Evolutionary conservation across 2,329 filamentous ascomycete species (phyloP).

Genomic region (Arthroderma uncinatum): DNA sequence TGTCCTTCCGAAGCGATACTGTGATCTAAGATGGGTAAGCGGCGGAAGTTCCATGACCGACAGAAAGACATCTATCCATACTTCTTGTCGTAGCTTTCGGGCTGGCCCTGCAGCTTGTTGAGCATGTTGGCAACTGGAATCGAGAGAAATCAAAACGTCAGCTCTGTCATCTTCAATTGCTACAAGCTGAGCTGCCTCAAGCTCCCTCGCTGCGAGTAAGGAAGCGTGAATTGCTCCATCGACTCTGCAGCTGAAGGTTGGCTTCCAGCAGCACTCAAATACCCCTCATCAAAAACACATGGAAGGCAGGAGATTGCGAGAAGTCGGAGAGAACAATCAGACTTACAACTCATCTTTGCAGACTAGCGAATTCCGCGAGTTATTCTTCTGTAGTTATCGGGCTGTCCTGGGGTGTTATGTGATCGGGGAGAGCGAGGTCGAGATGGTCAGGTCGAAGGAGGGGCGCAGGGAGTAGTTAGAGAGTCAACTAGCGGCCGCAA

Average conservation of each 20-base stretch:
- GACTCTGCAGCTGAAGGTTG: background rate
- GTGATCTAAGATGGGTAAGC: conserved; percentile 45
- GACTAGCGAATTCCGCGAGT: background rate
- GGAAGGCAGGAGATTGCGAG: background rate
- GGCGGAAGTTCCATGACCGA: conserved; percentile 1
- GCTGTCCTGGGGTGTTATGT: background rate
- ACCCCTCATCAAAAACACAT: background rate
- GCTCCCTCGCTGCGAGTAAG: background rate
- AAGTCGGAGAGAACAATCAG: background rate
- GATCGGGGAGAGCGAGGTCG: background rate
- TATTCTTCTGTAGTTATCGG: background rate
- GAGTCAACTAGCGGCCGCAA: background rate
- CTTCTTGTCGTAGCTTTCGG: conserved; percentile 98
- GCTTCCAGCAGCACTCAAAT: background rate
- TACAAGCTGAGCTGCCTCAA: background rate
- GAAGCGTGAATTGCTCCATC: background rate
- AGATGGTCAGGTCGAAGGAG: background rate
- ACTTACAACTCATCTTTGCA: conserved; percentile 8
- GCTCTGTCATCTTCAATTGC: background rate
- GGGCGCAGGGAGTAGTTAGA: background rate
- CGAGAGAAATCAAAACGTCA: conserved; percentile 8
- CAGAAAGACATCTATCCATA: conserved; percentile 34
- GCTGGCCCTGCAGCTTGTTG: conserved; percentile 91
- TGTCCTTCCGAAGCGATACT: conserved; percentile 85
- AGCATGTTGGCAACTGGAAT: conserved; percentile 71